Percentiles rank a stretch among this genome's conserved stretches.
Conservation (phyloP, 805 yeast species). For the Yamadazyma kitorensis region DNA sequence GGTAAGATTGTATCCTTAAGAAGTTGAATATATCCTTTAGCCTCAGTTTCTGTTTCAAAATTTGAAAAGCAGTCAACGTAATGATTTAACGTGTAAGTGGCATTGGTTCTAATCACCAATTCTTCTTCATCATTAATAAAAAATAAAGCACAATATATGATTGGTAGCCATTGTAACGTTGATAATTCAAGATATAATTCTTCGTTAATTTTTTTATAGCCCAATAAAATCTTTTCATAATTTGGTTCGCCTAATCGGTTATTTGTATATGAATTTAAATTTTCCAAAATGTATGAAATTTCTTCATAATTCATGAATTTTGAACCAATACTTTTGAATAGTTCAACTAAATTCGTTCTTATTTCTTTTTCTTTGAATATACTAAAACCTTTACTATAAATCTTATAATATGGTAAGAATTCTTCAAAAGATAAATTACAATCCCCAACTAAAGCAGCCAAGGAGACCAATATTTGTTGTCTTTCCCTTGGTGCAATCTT, state of each 20-base stretch:
- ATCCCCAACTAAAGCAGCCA: constrained; percentile 52
- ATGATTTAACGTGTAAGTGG: constrained; percentile 59
- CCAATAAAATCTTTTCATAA: constrained; percentile 68
- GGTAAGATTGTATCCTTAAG: constrained; percentile 62
- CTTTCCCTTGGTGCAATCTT: constrained; percentile 53
- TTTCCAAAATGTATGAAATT: constrained; percentile 54
- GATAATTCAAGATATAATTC: constrained; percentile 40
- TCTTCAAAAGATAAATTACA: constrained; percentile 54
- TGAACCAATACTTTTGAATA: constrained; percentile 58
- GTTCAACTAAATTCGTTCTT: constrained; percentile 57
- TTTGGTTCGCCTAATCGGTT: constrained; percentile 71
- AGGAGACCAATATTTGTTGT: constrained; percentile 53
- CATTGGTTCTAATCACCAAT: constrained; percentile 74
- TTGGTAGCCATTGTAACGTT: constrained; percentile 72
- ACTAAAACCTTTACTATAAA: constrained; percentile 57
- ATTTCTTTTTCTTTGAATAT: constrained; percentile 57
- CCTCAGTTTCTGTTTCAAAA: constrained; percentile 20
- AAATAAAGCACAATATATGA: constrained; percentile 64
- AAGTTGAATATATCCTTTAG: constrained; percentile 30
- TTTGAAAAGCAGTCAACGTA: constrained; percentile 57
- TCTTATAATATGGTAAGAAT: constrained; percentile 46
- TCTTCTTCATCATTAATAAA: constrained; percentile 78
- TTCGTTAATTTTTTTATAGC: constrained; percentile 67
- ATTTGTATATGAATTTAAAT: constrained; percentile 58
- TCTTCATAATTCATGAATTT: constrained; percentile 41